phyloP scores from a whole-genome alignment of 2,329 filamentous ascomycete species.

The Alternaria novae-zelandiae region DNA sequence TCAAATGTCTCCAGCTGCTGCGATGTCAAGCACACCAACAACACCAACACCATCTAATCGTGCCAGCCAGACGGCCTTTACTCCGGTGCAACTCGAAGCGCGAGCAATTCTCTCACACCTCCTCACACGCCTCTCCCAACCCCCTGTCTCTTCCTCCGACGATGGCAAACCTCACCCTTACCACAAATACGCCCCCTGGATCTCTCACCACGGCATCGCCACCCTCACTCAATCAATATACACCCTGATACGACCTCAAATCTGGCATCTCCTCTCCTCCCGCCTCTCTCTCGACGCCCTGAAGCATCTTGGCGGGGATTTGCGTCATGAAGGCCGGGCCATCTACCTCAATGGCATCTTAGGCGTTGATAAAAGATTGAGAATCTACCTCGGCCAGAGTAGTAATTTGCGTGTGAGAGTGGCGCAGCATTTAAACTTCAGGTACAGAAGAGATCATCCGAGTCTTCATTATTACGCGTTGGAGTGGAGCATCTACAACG shows the following conservation, averaged over 20 bases:
- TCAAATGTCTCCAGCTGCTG: background rate
- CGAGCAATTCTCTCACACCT: constrained; percentile 29
- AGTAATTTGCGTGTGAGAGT: constrained; percentile 31
- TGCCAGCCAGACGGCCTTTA: constrained; percentile 1
- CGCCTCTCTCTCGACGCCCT: constrained; percentile 31
- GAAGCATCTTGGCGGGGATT: constrained; percentile 32
- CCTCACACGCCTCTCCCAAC: constrained; percentile 18
- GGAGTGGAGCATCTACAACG: constrained; percentile 37
- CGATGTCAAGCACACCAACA: background rate
- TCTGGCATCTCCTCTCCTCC: constrained; percentile 28
- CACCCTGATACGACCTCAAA: constrained; percentile 26
- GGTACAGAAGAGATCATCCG: constrained; percentile 43
- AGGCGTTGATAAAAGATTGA: constrained; percentile 29
- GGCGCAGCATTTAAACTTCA: constrained; percentile 43
- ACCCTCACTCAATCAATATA: constrained; percentile 27
- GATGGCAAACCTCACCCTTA: constrained; percentile 15
- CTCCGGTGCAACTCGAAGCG: constrained; percentile 31
- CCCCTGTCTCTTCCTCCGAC: background rate
- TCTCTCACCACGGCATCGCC: constrained; percentile 19
- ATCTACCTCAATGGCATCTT: constrained; percentile 38
- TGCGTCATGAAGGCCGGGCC: constrained; percentile 27
- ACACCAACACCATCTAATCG: constrained; percentile 1
- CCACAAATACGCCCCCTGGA: constrained; percentile 27
- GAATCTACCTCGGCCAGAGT: constrained; percentile 44
- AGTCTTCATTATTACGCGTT: constrained; percentile 44